Conservation (phyloP, 2,329 filamentous ascomycete species). For the Aspergillus novofumigatus region DNA sequence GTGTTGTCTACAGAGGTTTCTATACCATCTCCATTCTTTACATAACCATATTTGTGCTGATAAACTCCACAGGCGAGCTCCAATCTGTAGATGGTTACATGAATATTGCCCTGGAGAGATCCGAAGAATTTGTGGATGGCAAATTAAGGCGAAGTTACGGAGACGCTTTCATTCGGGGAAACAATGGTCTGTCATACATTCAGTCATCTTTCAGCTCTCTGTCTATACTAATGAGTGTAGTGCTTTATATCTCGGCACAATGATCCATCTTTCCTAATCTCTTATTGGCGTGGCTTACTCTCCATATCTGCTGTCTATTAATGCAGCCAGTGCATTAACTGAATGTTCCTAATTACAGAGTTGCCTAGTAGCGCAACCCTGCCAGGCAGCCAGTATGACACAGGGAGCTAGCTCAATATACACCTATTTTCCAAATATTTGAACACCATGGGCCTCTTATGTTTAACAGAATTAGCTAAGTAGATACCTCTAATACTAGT, state of each 20-base stretch:
- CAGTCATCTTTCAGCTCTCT: not conserved
- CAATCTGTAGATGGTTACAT: constrained; percentile 99
- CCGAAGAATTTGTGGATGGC: constrained; percentile 84
- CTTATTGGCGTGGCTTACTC: too few relatives aligned
- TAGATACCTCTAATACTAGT: too few relatives aligned
- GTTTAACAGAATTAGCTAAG: too few relatives aligned
- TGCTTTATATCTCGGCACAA: constrained; percentile 39
- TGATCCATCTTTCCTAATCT: too few relatives aligned
- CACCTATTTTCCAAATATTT: too few relatives aligned
- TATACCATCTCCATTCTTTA: not conserved
- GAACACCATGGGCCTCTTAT: too few relatives aligned
- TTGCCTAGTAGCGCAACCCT: too few relatives aligned
- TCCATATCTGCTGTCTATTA: too few relatives aligned
- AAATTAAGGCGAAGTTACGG: constrained; percentile 78
- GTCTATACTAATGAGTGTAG: constrained; percentile 9
- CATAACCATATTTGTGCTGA: not conserved
- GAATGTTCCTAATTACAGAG: too few relatives aligned
- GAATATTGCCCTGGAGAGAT: constrained; percentile 98
- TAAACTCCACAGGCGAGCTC: constrained; percentile 66
- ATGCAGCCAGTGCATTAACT: too few relatives aligned
- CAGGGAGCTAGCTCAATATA: too few relatives aligned
- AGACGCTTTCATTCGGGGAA: constrained; percentile 91
- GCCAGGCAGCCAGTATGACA: too few relatives aligned
- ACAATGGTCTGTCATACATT: constrained; percentile 66
- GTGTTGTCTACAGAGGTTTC: constrained; percentile 93